phyloP scores from a whole-genome alignment of 2,329 filamentous ascomycete species.

The Sarocladiaceae sp. region DNA sequence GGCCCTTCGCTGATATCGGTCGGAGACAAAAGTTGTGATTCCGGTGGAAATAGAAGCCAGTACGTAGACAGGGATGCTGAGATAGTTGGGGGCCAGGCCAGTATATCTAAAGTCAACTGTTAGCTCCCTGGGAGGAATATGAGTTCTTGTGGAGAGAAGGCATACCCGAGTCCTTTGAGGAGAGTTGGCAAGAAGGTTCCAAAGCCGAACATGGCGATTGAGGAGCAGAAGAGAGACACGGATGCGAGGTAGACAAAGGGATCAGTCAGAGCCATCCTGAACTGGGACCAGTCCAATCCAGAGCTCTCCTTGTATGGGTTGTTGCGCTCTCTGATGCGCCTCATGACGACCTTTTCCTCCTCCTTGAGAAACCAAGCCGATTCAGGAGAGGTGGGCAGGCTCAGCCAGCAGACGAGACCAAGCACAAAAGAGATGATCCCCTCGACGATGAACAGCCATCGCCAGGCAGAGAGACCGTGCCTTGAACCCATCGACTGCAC shows the following conservation, averaged over 20 bases:
- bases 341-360: conserved; percentile 26
- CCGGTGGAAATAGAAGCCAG: conserved; percentile 21
- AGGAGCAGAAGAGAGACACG: conserved; percentile 25
- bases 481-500: conserved; percentile 32
- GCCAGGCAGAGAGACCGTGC: conserved; percentile 37
- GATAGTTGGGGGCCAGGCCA: conserved; percentile 22
- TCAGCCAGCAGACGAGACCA: conserved; percentile 24
- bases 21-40: conserved; percentile 21
- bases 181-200: conserved; percentile 22
- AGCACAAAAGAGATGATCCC: conserved; percentile 25
- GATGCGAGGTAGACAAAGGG: conserved; percentile 22
- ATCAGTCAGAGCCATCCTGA: conserved; percentile 23
- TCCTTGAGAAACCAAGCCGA: conserved; percentile 34
- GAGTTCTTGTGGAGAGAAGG: background rate
- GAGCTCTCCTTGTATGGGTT: conserved; percentile 22
- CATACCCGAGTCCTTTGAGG: background rate
- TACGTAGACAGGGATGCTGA: conserved; percentile 29
- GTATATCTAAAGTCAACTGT: background rate
- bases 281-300: conserved; percentile 22
- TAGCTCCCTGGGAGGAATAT: background rate
- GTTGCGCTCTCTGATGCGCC: conserved; percentile 17
- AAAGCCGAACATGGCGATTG: conserved; percentile 25
- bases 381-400: conserved; percentile 37
- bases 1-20: conserved; percentile 23
- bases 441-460: conserved; percentile 41